phyloP scores from a whole-genome alignment of 352 stramenopile genomes.

The Pythium pyrilobum region DNA sequence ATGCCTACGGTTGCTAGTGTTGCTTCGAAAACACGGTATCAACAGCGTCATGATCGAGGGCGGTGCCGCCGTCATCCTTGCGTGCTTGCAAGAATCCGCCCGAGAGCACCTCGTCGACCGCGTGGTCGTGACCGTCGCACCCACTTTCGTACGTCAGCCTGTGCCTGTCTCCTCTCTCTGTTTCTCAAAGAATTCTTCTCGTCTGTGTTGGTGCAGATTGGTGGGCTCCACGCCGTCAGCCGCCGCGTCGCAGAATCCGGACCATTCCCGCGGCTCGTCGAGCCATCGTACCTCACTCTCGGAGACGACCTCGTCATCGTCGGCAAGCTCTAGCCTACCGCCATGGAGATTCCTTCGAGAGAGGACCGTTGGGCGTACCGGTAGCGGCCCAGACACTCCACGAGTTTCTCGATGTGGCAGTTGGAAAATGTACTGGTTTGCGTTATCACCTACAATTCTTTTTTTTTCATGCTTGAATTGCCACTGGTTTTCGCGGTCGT shows the following conservation, averaged over 20 bases:
- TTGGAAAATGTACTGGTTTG: no score
- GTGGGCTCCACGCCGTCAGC: conserved; percentile 44
- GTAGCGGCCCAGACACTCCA: background rate
- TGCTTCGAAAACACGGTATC: conserved; percentile 34
- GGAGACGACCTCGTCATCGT: conserved; percentile 47
- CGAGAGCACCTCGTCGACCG: conserved; percentile 47
- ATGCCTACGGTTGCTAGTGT: background rate
- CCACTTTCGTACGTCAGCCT: conserved; percentile 58
- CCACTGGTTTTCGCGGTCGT: background rate
- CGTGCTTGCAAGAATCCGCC: conserved; percentile 43
- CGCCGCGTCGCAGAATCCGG: conserved; percentile 16
- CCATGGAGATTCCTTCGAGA: background rate
- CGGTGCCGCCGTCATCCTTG: conserved; percentile 66
- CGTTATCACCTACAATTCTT: background rate
- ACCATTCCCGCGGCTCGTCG: conserved; percentile 30
- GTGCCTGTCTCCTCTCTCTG: background rate
- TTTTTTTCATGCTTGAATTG: conserved; percentile 1
- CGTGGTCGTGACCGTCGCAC: conserved; percentile 74
- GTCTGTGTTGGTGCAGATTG: conserved; percentile 35
- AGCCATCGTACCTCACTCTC: conserved; percentile 29
- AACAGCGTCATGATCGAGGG: conserved; percentile 81
- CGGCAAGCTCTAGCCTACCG: no score
- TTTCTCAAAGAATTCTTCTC: background rate
- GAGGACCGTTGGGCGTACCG: no score
- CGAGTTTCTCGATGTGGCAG: no score